These are phyloP conservation scores for Bipolaris sorokiniana DNA, from an alignment of 2,329 filamentous ascomycete species.

Conservation along the genomic window DNA sequence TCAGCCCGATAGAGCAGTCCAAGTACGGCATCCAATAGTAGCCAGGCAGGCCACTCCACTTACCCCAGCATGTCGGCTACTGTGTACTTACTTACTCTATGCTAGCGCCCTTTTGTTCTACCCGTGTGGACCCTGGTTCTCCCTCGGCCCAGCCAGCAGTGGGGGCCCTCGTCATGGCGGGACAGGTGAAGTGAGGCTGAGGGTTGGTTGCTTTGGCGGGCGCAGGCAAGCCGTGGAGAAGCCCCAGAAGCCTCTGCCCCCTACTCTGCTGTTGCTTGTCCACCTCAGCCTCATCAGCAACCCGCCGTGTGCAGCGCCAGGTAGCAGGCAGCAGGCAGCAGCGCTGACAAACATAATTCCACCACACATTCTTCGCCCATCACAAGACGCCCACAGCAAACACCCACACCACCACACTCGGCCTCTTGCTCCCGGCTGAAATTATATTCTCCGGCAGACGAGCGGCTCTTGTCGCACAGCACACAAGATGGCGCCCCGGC, in stretches of 20 bases:
- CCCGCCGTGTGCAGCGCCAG: neutral
- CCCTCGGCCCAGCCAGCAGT: neutral
- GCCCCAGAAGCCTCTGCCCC: neutral
- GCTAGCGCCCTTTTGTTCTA: slow-evolving; percentile 4
- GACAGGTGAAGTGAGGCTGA: slow-evolving; percentile 28
- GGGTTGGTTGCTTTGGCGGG: slow-evolving; percentile 9
- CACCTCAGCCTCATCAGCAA: slow-evolving; percentile 17
- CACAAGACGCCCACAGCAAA: neutral
- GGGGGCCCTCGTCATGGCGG: slow-evolving; percentile 12
- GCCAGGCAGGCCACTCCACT: slow-evolving; percentile 7
- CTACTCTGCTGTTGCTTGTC: slow-evolving; percentile 2
- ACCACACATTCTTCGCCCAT: neutral
- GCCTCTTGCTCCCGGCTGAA: neutral
- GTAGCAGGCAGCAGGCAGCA: slow-evolving; percentile 2
- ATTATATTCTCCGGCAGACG: neutral
- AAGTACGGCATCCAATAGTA: slow-evolving; percentile 11
- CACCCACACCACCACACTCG: neutral
- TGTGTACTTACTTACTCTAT: slow-evolving; percentile 12
- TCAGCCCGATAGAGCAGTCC: neutral
- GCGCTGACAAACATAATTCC: neutral
- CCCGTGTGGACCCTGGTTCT: slow-evolving; percentile 13
- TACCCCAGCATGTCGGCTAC: neutral
- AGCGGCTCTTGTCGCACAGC: neutral
- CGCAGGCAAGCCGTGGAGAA: neutral
- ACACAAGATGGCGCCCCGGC: slow-evolving; percentile 32